Conservation (phyloP, 2,329 filamentous ascomycete species). For the Colletotrichum lentis region DNA sequence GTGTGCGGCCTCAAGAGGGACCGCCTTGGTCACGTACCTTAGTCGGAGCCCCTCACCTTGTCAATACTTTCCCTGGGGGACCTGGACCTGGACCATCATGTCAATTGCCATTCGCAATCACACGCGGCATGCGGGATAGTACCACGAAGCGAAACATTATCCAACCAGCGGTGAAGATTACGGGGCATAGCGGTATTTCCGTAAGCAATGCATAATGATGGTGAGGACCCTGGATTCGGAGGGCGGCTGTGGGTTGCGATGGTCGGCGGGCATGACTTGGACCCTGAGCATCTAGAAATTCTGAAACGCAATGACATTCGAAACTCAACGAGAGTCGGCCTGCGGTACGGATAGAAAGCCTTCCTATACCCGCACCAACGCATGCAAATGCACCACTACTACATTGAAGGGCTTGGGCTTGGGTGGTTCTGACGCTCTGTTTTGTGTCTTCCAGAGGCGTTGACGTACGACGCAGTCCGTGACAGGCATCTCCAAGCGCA, state of each 20-base stretch:
- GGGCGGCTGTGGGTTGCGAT: constrained; percentile 9
- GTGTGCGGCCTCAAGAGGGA: no score
- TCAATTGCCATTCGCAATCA: constrained; percentile 1
- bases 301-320: constrained; percentile 32
- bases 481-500: constrained; percentile 12
- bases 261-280: constrained; percentile 29
- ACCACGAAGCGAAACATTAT: constrained; percentile 1
- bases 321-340: constrained; percentile 25
- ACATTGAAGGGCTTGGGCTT: constrained; percentile 1
- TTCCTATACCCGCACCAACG: constrained; percentile 6
- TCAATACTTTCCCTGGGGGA: constrained; percentile 8
- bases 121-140: neutral
- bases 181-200: neutral
- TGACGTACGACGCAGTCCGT: neutral
- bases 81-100: constrained; percentile 25
- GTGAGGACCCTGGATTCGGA: constrained; percentile 31
- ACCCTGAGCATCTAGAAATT: constrained; percentile 33
- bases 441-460: neutral
- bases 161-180: constrained; percentile 33
- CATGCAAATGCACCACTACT: neutral
- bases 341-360: constrained; percentile 7
- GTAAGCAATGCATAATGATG: constrained; percentile 19
- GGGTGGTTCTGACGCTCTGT: neutral
- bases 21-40: no score
- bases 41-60: constrained; percentile 15